These are phyloP conservation scores for Tuber brumale DNA, from an alignment of 495 filamentous ascomycete species.

Conservation along the genomic window DNA sequence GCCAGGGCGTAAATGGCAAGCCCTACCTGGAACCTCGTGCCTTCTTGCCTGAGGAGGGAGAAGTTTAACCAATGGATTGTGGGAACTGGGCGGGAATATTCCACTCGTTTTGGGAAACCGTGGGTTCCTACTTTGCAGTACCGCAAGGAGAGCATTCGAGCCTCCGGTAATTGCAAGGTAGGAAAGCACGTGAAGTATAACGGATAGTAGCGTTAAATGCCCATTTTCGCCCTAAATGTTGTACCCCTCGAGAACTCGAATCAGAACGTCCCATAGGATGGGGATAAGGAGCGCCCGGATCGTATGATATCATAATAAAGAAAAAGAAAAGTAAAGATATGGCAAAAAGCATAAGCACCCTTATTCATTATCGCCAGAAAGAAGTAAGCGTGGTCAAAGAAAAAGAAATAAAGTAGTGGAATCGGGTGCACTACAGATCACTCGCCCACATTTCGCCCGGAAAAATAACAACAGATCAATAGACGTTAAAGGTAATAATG, in stretches of 20 bases:
- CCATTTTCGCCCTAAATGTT: background rate
- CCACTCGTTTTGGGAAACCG: background rate
- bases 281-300: background rate
- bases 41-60: background rate
- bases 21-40: background rate
- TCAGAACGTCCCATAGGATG: background rate
- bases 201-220: background rate
- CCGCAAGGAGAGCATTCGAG: background rate
- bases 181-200: background rate
- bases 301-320: slow-evolving; percentile 3
- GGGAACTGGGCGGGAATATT: background rate
- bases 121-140: background rate
- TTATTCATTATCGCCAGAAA: background rate
- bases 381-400: background rate
- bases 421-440: background rate
- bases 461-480: background rate
- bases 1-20: background rate
- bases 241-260: background rate
- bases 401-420: background rate
- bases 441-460: background rate
- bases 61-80: background rate
- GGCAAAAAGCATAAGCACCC: background rate
- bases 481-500: background rate
- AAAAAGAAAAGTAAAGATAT: background rate
- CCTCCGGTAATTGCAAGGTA: background rate